Base-by-base conservation (phyloP, 2,329 filamentous ascomycete species). In the Aspergillus hiratsukae region DNA sequence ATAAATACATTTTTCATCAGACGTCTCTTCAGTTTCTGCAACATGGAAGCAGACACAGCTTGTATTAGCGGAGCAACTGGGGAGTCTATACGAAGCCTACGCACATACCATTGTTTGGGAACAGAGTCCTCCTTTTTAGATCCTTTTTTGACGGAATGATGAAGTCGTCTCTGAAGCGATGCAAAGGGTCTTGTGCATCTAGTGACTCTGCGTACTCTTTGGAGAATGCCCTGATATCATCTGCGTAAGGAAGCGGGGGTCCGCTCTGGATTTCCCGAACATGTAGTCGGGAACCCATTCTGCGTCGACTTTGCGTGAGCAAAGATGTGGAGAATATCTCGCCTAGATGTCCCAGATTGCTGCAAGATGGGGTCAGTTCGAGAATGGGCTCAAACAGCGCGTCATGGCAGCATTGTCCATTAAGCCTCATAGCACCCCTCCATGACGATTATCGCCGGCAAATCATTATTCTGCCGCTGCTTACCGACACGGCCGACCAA, bases 71-170 rank as follows among this genome's bases (percentile, higher is more conserved):
- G 25, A 21, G 40, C 49, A n/a, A 35, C 23, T 21, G 14, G 14
- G 45, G n/a, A 37, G 45, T 35, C n/a, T 21, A 19, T 11, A 35
- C n/a, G 19, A 9, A 46, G 43, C 19, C 4, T 35, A 46, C 54
- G 40, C 52, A 63, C 60, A 48, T 54, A 64, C 69, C 67, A 57
- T 73, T 69, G 4, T 64, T 63, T 21, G 58, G 57, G 7, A 66
- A 72, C 9, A 89, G 72, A 0, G 80, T 83, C 60, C 79, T 87
- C 61, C 87, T 83, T 69, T 82, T 86, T 48, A 94, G 74, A 43
- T 91, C 89, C 9, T 77, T 78, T 70, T 86, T 90, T 3, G 87
- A 88, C 0, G 91, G 91, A 48, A 95, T 86, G 49, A 88, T 81
- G 70, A 93, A 96, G 63, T 93, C 83, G 25, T 84, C 75, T 31